Base-by-base conservation (phyloP, 495 filamentous ascomycete genomes). In the Xylaria curta region DNA sequence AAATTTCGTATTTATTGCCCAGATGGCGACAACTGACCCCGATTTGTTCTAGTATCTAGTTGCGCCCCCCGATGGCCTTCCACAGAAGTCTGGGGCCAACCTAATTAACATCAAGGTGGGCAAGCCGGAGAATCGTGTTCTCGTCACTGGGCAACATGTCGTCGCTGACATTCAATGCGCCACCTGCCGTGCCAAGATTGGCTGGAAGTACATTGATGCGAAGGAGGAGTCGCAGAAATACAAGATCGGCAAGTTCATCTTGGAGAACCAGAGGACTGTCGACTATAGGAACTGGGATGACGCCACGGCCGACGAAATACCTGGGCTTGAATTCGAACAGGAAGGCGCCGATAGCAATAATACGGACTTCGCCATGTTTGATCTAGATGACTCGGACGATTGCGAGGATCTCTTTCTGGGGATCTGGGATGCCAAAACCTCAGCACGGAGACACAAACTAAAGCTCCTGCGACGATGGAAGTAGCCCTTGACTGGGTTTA, bases 201-300 rank as follows among this genome's bases (percentile, higher is more conserved):
- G 95, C 12, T 98, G 95, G 95, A 97, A 97, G 80, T 98, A 98
- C 78, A 87, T 97, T 65, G 89, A 89, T 54, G 95, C 95, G 0
- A 90, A 91, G 66, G 92, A 97, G 76, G 85, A 90, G 72, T 85
- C 84, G 49, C 95, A 98, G 79, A 86, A 87, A 66, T 98, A 98
- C 82, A 98, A 98, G 79, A 90, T 98, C 38, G 95, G 95, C 38
- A 97, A 97, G 79, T 97, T 95, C 75, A 97, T 98, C n/a, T 79
- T 98, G 46, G 95, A 98, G 83, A 94, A 91, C 42, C 90, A 90
- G 78, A 85, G 91, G 72, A 91, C 94, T 31, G 89, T 88, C 24
- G 80, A 85, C 6, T 87, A 84, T 59, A 84, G 87, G n/a, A 85
- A 84, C 66, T 97, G 92, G 92, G 93, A 97, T 76, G 86, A 88